Conservation (phyloP, 2,329 filamentous ascomycete species). For the Rachicladosporium sp. region DNA sequence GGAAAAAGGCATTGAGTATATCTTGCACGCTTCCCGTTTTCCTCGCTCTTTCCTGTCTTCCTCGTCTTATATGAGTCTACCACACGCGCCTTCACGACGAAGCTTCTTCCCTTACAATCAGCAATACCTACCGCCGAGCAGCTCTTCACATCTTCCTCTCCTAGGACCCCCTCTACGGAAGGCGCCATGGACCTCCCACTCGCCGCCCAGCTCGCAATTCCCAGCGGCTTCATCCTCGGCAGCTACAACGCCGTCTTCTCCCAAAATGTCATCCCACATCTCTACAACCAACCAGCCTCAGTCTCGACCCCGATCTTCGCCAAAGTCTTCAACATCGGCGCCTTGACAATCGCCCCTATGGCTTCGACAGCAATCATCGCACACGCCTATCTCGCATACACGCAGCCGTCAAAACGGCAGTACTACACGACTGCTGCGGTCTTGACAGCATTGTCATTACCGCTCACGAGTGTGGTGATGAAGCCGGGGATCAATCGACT, state of each 20-base stretch:
- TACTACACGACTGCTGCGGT: not conserved
- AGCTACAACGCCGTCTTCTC: constrained; percentile 1
- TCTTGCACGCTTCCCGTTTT: no score
- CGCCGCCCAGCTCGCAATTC: not conserved
- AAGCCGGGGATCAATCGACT: not conserved
- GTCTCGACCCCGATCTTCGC: not conserved
- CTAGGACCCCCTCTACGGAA: no score
- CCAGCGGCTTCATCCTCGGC: not conserved
- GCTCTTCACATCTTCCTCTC: no score
- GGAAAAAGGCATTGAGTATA: no score
- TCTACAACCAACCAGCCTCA: not conserved
- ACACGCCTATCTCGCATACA: not conserved
- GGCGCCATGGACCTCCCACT: not conserved
- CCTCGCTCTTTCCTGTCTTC: no score
- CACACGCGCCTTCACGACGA: no score
- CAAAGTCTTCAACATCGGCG: constrained; percentile 1
- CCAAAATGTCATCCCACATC: not conserved
- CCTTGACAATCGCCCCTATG: not conserved
- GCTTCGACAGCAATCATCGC: not conserved
- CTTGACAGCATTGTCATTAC: not conserved
- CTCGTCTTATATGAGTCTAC: no score
- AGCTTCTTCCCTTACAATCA: no score
- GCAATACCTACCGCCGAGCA: no score
- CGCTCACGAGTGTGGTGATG: not conserved
- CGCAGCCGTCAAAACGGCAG: not conserved